Evolutionary conservation across 257 asterid genomes (phyloP), one percentile per base, ranked within the genome.

Genomic region (Coffea eugenioides): DNA sequence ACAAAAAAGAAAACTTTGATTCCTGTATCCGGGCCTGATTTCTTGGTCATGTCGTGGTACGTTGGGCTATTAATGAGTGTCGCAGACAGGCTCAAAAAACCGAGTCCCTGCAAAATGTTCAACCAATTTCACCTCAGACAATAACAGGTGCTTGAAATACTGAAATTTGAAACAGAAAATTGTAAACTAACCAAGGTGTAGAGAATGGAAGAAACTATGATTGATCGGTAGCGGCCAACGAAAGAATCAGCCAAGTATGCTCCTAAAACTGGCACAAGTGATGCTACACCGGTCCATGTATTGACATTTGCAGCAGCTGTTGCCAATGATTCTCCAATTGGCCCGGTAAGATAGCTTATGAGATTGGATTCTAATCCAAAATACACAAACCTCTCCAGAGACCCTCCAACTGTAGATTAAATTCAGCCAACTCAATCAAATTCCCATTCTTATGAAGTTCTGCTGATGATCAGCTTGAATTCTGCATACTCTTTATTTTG

Each of bases 21-120:
- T 39, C 9, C 27, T 25, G 76, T 66, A 15, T 51, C 31, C 9
- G 11, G 48, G 68, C 73, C 62, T 36, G 65, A 49, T 41, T 72
- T 71, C 16, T 68, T 74, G 73, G 61, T 71, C 65, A 46, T 73
- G 76, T 48, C 59, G 23, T 66, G 52, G 27, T 61, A 79, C 36
- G n/a, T 79, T 7, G 71, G 62, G 31, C 20, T 18, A 27, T 1
- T 56, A 8, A 18, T 20, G 0, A 4, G 21, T 64, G 68, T 34
- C 18, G 90, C 78, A 54, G 86, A 81, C 65, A 84, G 79, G 16
- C 85, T 80, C 85, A 83, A 31, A 16, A 85, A 69, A 65, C 80
- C 82, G 15, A 85, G 77, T 11, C 87, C 90, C 88, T 85, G 81
- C 43, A 39, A 39, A 20, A 18, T 57, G 39, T 39, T 39, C 43